Conservation (phyloP, 1,284 basidiomycete species). For the Ceratobasidium sp. region DNA sequence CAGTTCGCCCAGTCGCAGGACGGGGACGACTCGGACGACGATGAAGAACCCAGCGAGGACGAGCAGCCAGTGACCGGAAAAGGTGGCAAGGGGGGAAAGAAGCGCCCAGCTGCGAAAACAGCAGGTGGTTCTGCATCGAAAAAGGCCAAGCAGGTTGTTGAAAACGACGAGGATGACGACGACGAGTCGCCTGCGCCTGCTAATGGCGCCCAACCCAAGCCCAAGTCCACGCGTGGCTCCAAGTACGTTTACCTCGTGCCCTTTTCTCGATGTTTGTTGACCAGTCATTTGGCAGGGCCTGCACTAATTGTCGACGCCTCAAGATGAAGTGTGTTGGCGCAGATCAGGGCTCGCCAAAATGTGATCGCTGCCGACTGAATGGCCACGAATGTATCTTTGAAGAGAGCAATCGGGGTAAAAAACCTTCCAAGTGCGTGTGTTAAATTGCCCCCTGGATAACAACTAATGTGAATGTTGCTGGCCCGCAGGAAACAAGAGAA, state of each 20-base stretch:
- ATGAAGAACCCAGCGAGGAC: constrained; percentile 14
- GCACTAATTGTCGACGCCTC: constrained; percentile 92
- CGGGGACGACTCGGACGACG: constrained; percentile 12
- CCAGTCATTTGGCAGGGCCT: constrained; percentile 68
- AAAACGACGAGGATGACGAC: constrained; percentile 62
- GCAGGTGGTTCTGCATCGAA: constrained; percentile 58
- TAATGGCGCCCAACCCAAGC: constrained; percentile 72
- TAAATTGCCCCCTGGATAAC: not conserved
- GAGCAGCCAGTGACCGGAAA: constrained; percentile 62
- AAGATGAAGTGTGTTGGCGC: constrained; percentile 99
- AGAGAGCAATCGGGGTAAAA: constrained; percentile 92
- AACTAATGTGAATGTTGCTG: not conserved
- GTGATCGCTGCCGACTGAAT: constrained; percentile 60
- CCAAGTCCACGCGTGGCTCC: constrained; percentile 87
- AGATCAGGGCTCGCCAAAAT: constrained; percentile 88
- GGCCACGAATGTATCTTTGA: constrained; percentile 80
- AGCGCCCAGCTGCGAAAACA: constrained; percentile 64
- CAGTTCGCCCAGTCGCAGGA: constrained; percentile 20
- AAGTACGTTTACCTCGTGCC: constrained; percentile 63
- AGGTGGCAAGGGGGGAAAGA: constrained; percentile 1
- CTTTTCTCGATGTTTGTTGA: constrained; percentile 25
- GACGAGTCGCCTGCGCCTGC: constrained; percentile 58
- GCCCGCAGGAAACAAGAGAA: constrained; percentile 83
- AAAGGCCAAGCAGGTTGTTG: constrained; percentile 67
- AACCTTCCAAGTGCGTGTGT: constrained; percentile 78